Evolutionary conservation across 768 basidiomycete species (phyloP).

Genomic region (Leccinum fibrillosum): DNA sequence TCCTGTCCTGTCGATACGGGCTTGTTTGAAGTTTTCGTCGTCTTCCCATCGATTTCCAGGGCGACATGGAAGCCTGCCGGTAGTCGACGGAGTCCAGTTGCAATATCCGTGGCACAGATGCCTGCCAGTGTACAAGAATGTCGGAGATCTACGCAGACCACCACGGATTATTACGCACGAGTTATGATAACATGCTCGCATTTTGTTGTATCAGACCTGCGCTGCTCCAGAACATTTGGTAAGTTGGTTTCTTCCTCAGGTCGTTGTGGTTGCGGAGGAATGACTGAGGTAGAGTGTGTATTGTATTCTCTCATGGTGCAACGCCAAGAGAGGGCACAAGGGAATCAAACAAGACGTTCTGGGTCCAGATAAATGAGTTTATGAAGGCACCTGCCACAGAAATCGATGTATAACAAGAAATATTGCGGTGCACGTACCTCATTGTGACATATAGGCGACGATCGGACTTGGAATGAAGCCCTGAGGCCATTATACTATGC

Average conservation of each 20-base stretch:
- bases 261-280: not conserved
- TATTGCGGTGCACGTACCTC: not conserved
- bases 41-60: not conserved
- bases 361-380: too few species aligned
- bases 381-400: not conserved
- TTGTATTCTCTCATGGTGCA: not conserved
- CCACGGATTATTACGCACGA: not conserved
- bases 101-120: not conserved
- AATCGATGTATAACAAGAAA: not conserved
- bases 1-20: not conserved
- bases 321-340: not conserved
- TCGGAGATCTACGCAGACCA: not conserved
- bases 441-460: too few species aligned
- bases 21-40: not conserved
- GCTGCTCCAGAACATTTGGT: not conserved
- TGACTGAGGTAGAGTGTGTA: not conserved
- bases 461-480: not conserved
- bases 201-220: not conserved
- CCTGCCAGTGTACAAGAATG: not conserved
- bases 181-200: not conserved
- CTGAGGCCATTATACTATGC: not conserved
- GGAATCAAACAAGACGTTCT: not conserved
- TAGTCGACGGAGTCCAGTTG: not conserved
- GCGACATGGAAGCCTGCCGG: not conserved
- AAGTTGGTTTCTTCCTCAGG: not conserved